These are phyloP conservation scores for Lactarius quietus DNA, from an alignment of 768 basidiomycete species.

Conservation along the genomic window DNA sequence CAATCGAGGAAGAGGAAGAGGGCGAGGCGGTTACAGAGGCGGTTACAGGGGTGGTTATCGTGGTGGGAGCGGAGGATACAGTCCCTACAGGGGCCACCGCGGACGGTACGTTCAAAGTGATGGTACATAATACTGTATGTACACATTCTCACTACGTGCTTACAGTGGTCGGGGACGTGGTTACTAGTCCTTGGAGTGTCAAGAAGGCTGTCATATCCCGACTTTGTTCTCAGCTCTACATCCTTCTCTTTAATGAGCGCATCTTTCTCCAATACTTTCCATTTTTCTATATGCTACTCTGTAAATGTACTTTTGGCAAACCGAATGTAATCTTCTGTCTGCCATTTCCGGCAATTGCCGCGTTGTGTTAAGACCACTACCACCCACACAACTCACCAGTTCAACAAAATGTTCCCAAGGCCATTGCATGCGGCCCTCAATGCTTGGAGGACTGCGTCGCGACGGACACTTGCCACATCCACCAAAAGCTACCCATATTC, in stretches of 20 bases:
- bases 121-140: background rate
- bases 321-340: background rate
- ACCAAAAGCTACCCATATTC: constrained; percentile 62
- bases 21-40: constrained; percentile 41
- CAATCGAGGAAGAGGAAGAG: constrained; percentile 77
- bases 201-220: constrained; percentile 3
- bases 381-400: background rate
- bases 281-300: background rate
- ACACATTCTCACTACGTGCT: constrained; percentile 6
- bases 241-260: constrained; percentile 11
- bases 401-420: constrained; percentile 17
- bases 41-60: constrained; percentile 57
- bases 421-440: constrained; percentile 4
- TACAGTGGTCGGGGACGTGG: constrained; percentile 74
- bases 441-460: constrained; percentile 1
- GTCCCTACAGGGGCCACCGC: constrained; percentile 60
- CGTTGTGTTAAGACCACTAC: background rate
- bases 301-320: constrained; percentile 3
- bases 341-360: constrained; percentile 16
- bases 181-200: constrained; percentile 38
- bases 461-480: constrained; percentile 11
- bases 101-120: constrained; percentile 56
- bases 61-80: constrained; percentile 54
- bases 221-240: constrained; percentile 6
- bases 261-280: background rate